phyloP scores from a whole-genome alignment of 2,329 filamentous ascomycete species.

The Penicillium sp. region DNA sequence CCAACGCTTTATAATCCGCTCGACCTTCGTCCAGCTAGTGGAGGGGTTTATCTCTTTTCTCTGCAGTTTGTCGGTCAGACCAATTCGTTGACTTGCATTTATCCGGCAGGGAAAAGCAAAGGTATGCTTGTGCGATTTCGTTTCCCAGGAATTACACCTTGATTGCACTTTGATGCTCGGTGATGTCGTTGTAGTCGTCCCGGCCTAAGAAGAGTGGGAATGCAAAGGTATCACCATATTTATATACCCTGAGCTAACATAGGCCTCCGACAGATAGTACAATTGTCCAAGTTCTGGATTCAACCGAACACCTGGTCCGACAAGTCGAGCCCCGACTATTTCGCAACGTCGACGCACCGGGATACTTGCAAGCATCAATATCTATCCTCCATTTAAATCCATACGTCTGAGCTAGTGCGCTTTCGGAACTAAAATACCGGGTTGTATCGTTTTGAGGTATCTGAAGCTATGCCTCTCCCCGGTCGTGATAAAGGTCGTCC shows the following conservation, averaged over 20 bases:
- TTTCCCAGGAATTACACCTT: neutral
- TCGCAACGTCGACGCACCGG: slow-evolving; percentile 11
- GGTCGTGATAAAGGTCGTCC: slow-evolving; percentile 35
- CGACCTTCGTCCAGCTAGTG: slow-evolving; percentile 8
- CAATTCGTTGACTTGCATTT: slow-evolving; percentile 17
- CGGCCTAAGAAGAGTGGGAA: neutral
- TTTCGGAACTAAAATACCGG: neutral
- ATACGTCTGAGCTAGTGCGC: slow-evolving; percentile 3
- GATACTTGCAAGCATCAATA: slow-evolving; percentile 2
- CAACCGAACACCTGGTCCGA: slow-evolving; percentile 13
- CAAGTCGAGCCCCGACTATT: slow-evolving; percentile 14
- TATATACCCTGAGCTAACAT: slow-evolving; percentile 7
- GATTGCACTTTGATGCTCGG: neutral
- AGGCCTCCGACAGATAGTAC: neutral
- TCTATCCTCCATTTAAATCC: neutral
- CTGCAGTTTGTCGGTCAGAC: slow-evolving; percentile 18
- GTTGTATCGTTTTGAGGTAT: neutral
- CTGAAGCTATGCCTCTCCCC: slow-evolving; percentile 32
- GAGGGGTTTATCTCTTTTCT: slow-evolving; percentile 8
- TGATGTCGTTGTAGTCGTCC: neutral
- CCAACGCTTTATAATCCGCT: slow-evolving; percentile 16
- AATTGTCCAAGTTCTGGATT: slow-evolving; percentile 10
- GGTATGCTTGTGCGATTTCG: neutral
- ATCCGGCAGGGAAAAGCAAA: neutral
- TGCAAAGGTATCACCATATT: neutral